phyloP scores from a whole-genome alignment of 345 rosid species.

The Lepidium aucheri region DNA sequence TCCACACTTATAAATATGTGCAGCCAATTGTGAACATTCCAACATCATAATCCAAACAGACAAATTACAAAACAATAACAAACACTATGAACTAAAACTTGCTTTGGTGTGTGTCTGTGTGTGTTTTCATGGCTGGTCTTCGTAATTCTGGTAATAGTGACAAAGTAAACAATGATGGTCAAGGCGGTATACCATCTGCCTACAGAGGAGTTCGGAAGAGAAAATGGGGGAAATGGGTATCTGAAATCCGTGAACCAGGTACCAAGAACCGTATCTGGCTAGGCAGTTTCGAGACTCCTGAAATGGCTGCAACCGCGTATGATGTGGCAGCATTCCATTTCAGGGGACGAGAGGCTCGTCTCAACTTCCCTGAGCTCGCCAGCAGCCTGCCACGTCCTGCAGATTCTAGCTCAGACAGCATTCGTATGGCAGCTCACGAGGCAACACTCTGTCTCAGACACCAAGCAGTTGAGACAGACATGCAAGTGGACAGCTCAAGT shows the following conservation, averaged over 20 bases:
- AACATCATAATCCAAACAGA: conserved; percentile 10
- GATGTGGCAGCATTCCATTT: conserved; percentile 80
- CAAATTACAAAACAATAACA: not conserved
- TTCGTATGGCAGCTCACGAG: conserved; percentile 73
- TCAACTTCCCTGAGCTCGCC: conserved; percentile 68
- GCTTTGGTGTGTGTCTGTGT: not conserved
- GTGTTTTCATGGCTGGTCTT: conserved; percentile 18
- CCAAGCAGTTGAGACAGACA: conserved; percentile 12
- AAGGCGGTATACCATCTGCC: conserved; percentile 15
- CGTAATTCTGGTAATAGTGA: not conserved
- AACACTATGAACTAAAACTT: not conserved
- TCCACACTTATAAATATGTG: conserved; percentile 24
- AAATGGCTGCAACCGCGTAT: conserved; percentile 95
- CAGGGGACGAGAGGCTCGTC: conserved; percentile 65
- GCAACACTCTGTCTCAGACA: conserved; percentile 36
- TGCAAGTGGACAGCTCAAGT: conserved; percentile 15
- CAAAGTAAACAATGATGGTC: not conserved
- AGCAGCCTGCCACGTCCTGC: conserved; percentile 54
- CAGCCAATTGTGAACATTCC: not conserved
- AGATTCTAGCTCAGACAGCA: conserved; percentile 49
- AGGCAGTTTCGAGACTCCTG: conserved; percentile 79
- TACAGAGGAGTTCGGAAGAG: conserved; percentile 81
- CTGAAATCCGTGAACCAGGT: conserved; percentile 90
- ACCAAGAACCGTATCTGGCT: conserved; percentile 82
- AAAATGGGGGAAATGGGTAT: conserved; percentile 98